Evolutionary conservation across 2,329 filamentous ascomycete species (phyloP).

Genomic region (Dothistroma septosporum): DNA sequence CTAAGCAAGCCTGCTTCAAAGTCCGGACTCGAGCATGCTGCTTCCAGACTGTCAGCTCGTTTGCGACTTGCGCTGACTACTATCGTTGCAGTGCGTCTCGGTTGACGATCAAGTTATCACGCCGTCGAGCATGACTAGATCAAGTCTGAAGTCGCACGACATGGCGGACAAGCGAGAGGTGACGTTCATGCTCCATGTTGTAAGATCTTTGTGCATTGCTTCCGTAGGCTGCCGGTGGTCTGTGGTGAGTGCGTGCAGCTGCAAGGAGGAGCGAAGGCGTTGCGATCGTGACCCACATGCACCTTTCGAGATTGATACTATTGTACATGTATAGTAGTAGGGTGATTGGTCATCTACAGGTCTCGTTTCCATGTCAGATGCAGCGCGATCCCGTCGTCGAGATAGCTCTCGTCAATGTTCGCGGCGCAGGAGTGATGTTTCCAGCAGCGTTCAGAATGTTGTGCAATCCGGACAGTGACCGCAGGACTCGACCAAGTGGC

Average conservation of each 20-base stretch:
- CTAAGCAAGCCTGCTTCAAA: conserved; percentile 37
- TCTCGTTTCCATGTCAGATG: background rate
- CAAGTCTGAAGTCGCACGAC: background rate
- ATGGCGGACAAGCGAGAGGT: background rate
- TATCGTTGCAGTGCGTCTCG: conserved; percentile 9
- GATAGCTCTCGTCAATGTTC: background rate
- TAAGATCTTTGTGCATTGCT: background rate
- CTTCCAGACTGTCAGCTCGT: conserved; percentile 36
- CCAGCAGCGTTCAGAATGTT: too few species aligned
- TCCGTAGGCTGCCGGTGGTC: background rate
- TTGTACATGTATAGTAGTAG: too few species aligned
- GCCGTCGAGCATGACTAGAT: background rate
- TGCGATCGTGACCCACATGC: background rate
- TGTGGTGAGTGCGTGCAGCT: background rate
- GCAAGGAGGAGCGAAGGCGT: background rate
- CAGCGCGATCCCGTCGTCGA: too few species aligned
- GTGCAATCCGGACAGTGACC: background rate
- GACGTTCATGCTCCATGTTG: background rate
- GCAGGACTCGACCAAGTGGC: background rate
- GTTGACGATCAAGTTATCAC: conserved; percentile 37
- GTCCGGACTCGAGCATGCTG: conserved; percentile 38
- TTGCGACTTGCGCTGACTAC: conserved; percentile 3
- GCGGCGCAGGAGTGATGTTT: background rate
- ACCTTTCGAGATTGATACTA: background rate
- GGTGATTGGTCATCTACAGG: background rate